Percentiles rank a stretch among this genome's conserved stretches.
These are phyloP conservation scores for Salisapilia sapeloensis DNA, from an alignment of 352 stramenopile species.

Conservation along the genomic window DNA sequence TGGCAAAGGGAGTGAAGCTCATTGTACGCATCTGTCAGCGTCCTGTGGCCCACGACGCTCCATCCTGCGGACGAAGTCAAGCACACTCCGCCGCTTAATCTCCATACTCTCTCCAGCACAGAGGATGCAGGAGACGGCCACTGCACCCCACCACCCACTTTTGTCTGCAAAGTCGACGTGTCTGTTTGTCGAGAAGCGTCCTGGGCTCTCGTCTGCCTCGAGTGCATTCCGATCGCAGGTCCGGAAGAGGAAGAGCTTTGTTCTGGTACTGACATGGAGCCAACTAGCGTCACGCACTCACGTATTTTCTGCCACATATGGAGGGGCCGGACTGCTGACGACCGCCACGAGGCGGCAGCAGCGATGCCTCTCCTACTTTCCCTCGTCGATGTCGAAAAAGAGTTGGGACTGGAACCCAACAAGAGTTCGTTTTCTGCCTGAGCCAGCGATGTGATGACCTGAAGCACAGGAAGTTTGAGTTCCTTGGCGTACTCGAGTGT, in stretches of 20 bases:
- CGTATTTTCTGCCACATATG: slow-evolving; percentile 23
- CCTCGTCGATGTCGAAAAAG: not conserved
- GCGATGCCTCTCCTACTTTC: slow-evolving; percentile 3
- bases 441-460: slow-evolving; percentile 23
- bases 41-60: slow-evolving; percentile 26
- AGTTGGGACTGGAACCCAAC: slow-evolving; percentile 4
- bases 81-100: slow-evolving; percentile 38
- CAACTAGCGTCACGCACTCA: slow-evolving; percentile 4
- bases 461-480: slow-evolving; percentile 25
- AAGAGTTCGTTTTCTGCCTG: slow-evolving; percentile 30
- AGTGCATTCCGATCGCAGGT: not conserved
- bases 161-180: too few relatives aligned
- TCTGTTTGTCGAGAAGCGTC: slow-evolving; percentile 1
- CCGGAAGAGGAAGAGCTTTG: not conserved
- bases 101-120: slow-evolving; percentile 44
- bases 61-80: slow-evolving; percentile 22
- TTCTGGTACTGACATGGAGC: not conserved
- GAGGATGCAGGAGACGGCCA: slow-evolving; percentile 36
- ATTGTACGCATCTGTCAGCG: slow-evolving; percentile 24
- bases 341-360: too few relatives aligned
- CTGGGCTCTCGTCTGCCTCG: slow-evolving; percentile 3
- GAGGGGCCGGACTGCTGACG: slow-evolving; percentile 15
- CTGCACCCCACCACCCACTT: slow-evolving; percentile 12
- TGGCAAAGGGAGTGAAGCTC: slow-evolving; percentile 34
- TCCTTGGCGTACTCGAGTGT: slow-evolving; percentile 46